Conservation (phyloP, 1,139 yeast species). For the Hansenula sp. region DNA sequence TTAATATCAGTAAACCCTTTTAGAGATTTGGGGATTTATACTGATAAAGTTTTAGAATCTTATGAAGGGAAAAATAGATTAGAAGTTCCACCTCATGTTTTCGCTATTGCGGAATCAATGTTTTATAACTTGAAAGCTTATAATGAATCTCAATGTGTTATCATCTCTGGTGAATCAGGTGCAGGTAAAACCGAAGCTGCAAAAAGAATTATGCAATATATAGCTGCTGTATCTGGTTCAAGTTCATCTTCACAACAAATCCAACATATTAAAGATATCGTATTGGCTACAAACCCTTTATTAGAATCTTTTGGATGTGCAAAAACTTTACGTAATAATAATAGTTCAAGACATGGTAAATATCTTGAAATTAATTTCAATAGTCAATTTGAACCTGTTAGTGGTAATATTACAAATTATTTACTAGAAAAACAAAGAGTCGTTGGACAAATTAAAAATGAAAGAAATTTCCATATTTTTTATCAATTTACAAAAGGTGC, state of each 20-base stretch:
- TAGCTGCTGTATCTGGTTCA: conserved; percentile 77
- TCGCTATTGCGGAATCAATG: conserved; percentile 97
- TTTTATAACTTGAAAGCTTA: conserved; percentile 93
- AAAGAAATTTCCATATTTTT: conserved; percentile 95
- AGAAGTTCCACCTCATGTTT: conserved; percentile 99
- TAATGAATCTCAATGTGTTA: conserved; percentile 94
- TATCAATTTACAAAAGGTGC: conserved; percentile 95
- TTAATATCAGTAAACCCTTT: conserved; percentile 96
- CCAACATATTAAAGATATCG: conserved; percentile 92
- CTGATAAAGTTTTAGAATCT: conserved; percentile 65
- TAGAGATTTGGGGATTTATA: conserved; percentile 92
- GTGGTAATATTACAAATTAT: conserved; percentile 95
- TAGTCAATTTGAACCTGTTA: conserved; percentile 77
- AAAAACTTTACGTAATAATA: conserved; percentile 91
- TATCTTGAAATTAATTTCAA: conserved; percentile 90
- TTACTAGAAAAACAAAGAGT: conserved; percentile 93
- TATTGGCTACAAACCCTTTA: conserved; percentile 93
- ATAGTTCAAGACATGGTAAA: conserved; percentile 96
- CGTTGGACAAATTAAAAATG: conserved; percentile 86
- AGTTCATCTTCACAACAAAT: conserved; percentile 54
- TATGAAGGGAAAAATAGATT: conserved; percentile 90
- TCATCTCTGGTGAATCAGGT: conserved; percentile 97
- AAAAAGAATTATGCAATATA: conserved; percentile 96
- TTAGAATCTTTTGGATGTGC: conserved; percentile 98
- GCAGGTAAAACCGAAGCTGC: conserved; percentile 99